These are phyloP conservation scores for Clathrus columnatus DNA, from an alignment of 768 basidiomycete genomes.

Conservation along the genomic window DNA sequence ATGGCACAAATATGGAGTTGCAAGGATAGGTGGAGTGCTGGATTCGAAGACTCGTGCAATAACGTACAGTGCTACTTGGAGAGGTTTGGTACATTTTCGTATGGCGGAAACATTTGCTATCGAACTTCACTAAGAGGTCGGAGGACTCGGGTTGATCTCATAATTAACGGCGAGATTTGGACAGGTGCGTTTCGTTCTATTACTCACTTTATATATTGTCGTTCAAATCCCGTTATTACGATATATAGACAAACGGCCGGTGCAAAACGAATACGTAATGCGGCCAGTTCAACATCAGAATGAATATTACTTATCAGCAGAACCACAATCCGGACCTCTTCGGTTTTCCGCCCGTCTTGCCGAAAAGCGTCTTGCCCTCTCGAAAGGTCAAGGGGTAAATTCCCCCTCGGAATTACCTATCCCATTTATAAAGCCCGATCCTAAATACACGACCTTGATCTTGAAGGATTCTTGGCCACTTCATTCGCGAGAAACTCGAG, in stretches of 20 bases:
- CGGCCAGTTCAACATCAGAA: too few relatives aligned
- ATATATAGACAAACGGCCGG: not conserved
- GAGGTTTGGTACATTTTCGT: not conserved
- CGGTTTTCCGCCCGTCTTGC: too few relatives aligned
- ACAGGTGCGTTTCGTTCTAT: too few relatives aligned
- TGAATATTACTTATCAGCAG: too few relatives aligned
- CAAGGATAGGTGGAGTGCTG: not conserved
- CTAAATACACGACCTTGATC: not conserved
- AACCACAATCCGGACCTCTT: too few relatives aligned
- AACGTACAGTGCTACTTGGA: not conserved
- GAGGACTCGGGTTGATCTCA: not conserved
- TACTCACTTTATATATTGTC: not conserved
- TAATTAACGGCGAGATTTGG: not conserved
- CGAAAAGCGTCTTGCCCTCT: too few relatives aligned
- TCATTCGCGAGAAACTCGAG: not conserved
- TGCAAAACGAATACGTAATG: not conserved
- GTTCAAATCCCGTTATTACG: too few relatives aligned
- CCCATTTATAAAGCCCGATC: not conserved
- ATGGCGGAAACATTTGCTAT: not conserved
- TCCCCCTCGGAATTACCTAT: not conserved
- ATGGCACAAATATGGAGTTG: not conserved
- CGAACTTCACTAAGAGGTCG: not conserved
- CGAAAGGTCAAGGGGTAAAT: not conserved
- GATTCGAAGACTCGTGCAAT: not conserved
- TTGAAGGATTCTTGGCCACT: conserved; percentile 3